A percentile compares a stretch with the other conserved stretches of the same genome.
Evolutionary conservation across 2,329 filamentous ascomycete genomes (phyloP).

Genomic region (Fusarium anguioides): DNA sequence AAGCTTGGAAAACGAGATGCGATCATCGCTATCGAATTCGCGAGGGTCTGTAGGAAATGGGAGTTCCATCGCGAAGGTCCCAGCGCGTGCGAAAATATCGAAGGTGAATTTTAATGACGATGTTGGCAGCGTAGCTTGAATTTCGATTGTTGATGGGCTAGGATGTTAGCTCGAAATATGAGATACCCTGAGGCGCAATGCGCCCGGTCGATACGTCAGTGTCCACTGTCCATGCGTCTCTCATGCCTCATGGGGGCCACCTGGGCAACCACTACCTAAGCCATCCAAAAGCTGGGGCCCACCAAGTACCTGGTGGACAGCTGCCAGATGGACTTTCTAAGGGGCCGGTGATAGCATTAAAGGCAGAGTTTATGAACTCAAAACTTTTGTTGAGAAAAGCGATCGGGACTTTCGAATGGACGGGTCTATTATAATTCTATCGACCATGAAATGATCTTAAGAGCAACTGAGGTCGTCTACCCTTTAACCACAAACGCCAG

Average conservation of each 20-base stretch:
- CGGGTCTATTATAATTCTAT: neutral
- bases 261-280: constrained; percentile 11
- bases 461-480: neutral
- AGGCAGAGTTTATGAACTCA: neutral
- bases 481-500: constrained; percentile 8
- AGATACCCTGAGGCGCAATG: constrained; percentile 27
- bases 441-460: neutral
- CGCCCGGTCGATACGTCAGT: constrained; percentile 42
- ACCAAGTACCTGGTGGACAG: too few species aligned
- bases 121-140: constrained; percentile 5
- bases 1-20: constrained; percentile 87
- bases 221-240: too few species aligned
- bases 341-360: neutral
- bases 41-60: constrained; percentile 69
- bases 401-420: neutral
- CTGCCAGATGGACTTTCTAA: too few species aligned
- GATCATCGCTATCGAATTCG: constrained; percentile 80
- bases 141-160: constrained; percentile 21
- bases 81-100: neutral
- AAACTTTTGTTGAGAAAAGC: neutral
- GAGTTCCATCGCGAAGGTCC: constrained; percentile 45
- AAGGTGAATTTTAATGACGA: neutral
- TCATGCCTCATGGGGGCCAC: neutral
- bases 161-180: constrained; percentile 5
- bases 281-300: too few species aligned